Percentiles rank a stretch among this genome's conserved stretches.
Evolutionary conservation across 2,329 filamentous ascomycete genomes (phyloP).

Genomic region (Hymenoscyphus scutula): DNA sequence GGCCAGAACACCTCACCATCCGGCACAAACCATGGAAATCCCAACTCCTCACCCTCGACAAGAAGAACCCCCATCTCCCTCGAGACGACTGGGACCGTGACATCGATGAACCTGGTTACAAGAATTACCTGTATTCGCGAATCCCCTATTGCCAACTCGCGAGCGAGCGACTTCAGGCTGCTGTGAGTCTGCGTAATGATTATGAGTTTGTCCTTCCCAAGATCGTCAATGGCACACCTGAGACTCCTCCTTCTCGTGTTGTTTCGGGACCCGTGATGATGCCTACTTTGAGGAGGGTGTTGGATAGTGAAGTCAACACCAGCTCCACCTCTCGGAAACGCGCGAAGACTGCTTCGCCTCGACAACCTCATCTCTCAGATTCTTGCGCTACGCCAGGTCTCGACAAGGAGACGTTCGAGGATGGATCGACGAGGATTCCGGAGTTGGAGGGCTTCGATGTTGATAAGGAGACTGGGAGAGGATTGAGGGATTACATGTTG

Average conservation of each 20-base stretch:
- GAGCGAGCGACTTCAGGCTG: conserved; percentile 6
- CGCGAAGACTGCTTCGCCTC: not conserved
- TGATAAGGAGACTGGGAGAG: conserved; percentile 28
- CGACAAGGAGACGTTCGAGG: not conserved
- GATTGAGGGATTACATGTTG: conserved; percentile 31
- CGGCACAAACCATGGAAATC: not conserved
- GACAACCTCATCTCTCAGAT: not conserved
- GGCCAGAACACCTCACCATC: conserved; percentile 4
- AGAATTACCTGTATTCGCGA: not conserved
- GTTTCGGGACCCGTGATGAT: not conserved
- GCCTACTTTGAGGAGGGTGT: not conserved
- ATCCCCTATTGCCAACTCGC: not conserved
- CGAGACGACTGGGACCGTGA: not conserved
- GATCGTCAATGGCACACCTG: not conserved
- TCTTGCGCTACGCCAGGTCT: not conserved
- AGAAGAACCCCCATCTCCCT: not conserved
- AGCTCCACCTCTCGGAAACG: not conserved
- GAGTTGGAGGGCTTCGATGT: conserved; percentile 15
- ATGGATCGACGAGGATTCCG: not conserved
- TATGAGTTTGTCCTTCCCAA: conserved; percentile 1
- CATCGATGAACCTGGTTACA: not conserved
- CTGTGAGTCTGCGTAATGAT: not conserved
- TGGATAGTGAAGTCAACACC: not conserved
- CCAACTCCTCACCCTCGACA: not conserved
- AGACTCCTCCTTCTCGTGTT: not conserved